These are phyloP conservation scores for Bryoerythrophyllum caledonicum DNA, from an alignment of 225 moss, liverwort and hornwort genomes.

Conservation along the genomic window DNA sequence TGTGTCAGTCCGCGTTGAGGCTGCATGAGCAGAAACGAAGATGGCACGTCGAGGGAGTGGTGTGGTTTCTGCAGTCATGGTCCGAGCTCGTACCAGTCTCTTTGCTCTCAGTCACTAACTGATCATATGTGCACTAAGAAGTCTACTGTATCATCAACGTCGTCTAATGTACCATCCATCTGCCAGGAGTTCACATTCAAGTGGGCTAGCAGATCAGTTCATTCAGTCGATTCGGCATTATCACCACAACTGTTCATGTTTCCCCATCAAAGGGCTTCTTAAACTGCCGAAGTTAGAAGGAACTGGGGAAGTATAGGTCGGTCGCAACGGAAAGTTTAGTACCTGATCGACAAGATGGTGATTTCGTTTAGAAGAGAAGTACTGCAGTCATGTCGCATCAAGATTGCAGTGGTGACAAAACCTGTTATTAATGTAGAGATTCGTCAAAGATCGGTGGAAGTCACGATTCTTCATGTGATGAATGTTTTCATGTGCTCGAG, in stretches of 20 bases:
- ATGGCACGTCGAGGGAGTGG: constrained; percentile 47
- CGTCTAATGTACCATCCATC: no score
- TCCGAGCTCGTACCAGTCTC: no score
- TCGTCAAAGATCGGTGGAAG: constrained; percentile 39
- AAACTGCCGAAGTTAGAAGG: no score
- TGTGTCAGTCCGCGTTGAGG: constrained; percentile 25
- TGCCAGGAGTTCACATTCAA: background rate
- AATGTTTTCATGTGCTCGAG: constrained; percentile 27
- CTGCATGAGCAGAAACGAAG: constrained; percentile 44
- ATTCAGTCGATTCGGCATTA: background rate
- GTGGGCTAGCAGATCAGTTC: background rate
- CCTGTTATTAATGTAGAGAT: background rate
- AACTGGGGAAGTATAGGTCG: no score
- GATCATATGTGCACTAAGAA: background rate
- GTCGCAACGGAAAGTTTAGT: no score
- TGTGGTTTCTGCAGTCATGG: constrained; percentile 26
- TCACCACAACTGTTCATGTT: no score
- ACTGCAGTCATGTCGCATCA: no score
- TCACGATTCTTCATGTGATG: constrained; percentile 20
- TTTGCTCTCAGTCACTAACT: background rate
- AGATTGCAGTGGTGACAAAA: constrained; percentile 11
- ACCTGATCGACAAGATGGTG: no score
- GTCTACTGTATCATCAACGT: no score
- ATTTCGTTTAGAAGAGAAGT: no score
- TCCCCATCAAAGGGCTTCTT: no score